Evolutionary conservation across 805 yeast species (phyloP).

Genomic region (Millerozyma acaciae): DNA sequence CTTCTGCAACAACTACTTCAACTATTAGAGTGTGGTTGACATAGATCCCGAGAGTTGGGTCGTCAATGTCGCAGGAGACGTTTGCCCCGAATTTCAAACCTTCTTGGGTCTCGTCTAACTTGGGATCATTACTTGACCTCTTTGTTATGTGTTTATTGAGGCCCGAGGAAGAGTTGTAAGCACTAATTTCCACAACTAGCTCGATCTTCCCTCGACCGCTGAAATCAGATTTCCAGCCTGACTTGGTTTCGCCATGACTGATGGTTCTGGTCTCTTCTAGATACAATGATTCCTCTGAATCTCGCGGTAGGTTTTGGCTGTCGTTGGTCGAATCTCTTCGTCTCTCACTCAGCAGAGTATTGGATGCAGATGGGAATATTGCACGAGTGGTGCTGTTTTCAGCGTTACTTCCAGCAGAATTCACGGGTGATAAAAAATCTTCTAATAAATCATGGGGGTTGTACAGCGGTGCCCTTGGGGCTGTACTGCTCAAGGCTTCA

Average conservation of each 20-base stretch:
- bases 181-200: constrained; percentile 65
- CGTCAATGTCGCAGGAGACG: constrained; percentile 76
- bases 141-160: constrained; percentile 41
- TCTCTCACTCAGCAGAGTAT: no score
- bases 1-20: constrained; percentile 95
- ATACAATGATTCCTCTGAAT: constrained; percentile 32
- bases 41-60: constrained; percentile 71
- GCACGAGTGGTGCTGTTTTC: background rate
- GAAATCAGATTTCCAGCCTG: constrained; percentile 96
- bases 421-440: constrained; percentile 1
- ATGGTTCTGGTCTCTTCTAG: constrained; percentile 73
- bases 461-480: background rate
- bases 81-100: constrained; percentile 42
- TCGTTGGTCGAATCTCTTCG: background rate
- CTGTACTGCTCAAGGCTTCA: background rate
- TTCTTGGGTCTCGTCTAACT: constrained; percentile 21
- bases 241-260: constrained; percentile 73
- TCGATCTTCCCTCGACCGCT: constrained; percentile 75
- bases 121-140: constrained; percentile 37
- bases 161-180: constrained; percentile 57
- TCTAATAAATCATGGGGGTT: background rate
- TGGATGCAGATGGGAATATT: background rate
- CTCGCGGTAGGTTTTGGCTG: background rate
- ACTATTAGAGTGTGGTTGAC: constrained; percentile 75
- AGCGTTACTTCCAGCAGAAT: background rate